Conservation (phyloP, 2,329 filamentous ascomycete genomes). For the Botrytis deweyae region DNA sequence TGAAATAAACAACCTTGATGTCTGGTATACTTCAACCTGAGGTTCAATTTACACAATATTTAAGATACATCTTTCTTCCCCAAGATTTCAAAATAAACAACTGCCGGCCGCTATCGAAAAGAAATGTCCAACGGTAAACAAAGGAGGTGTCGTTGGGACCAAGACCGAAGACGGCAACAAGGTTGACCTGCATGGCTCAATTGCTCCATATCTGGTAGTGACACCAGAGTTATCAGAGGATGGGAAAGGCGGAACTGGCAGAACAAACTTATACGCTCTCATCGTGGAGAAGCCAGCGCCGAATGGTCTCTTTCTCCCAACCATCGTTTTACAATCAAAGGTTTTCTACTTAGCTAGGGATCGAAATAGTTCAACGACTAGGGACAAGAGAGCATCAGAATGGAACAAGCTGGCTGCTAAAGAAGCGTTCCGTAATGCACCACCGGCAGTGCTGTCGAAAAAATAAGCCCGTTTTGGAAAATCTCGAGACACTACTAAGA, state of each 20-base stretch:
- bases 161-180: not conserved
- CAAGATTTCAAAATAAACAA: too few species aligned
- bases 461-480: not conserved
- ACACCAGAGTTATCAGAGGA: not conserved
- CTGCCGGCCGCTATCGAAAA: not conserved
- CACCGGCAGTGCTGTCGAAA: not conserved
- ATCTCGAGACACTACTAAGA: not conserved
- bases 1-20: too few species aligned
- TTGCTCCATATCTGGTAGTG: not conserved
- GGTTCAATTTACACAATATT: too few species aligned
- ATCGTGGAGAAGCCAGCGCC: not conserved
- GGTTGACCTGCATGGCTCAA: not conserved
- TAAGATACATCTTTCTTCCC: too few species aligned
- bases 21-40: too few species aligned
- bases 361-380: not conserved
- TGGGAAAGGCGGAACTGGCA: rapidly evolving
- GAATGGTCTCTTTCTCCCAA: not conserved
- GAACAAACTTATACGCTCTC: not conserved
- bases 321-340: not conserved
- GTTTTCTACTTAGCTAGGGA: not conserved
- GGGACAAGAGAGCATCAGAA: not conserved
- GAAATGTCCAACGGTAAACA: not conserved
- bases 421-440: not conserved
- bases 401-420: not conserved
- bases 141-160: not conserved